Evolutionary conservation across 331 rosid genomes (phyloP).

Genomic region (Quercus phellos): DNA sequence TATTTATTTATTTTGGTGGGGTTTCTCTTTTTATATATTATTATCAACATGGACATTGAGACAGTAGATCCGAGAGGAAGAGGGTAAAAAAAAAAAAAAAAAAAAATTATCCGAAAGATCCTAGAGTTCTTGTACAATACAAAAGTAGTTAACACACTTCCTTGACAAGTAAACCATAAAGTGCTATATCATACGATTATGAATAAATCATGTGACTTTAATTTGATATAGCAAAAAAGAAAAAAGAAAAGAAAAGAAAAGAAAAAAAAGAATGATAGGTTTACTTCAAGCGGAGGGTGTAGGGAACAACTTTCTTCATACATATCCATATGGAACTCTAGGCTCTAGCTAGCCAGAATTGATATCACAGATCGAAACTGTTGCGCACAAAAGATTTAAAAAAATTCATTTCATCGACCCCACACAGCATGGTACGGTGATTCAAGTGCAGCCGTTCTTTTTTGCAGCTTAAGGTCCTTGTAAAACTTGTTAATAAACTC

Average conservation of each 20-base stretch:
- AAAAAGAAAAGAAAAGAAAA: neutral
- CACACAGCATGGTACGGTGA: slow-evolving; percentile 47
- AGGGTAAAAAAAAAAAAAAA: neutral
- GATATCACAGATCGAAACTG: neutral
- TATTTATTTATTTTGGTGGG: neutral
- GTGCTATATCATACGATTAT: neutral
- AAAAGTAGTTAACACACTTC: neutral
- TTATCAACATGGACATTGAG: neutral
- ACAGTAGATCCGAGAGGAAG: neutral
- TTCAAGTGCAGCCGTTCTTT: slow-evolving; percentile 30
- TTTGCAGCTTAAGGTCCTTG: slow-evolving; percentile 53
- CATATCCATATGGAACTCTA: neutral
- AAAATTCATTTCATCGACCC: slow-evolving; percentile 38
- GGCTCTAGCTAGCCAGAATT: neutral
- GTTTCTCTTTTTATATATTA: neutral
- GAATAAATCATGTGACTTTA: neutral
- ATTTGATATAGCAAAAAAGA: slow-evolving; percentile 12
- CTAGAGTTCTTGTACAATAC: neutral
- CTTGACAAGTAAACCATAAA: neutral
- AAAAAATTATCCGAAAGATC: too few relatives aligned
- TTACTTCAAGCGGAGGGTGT: neutral
- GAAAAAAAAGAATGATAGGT: neutral
- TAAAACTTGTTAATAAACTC: slow-evolving; percentile 76
- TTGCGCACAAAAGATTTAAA: neutral
- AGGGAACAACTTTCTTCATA: neutral